These are phyloP conservation scores for Magnusiomyces tetraspermus DNA, from an alignment of 1,139 yeast genomes.

Conservation along the genomic window DNA sequence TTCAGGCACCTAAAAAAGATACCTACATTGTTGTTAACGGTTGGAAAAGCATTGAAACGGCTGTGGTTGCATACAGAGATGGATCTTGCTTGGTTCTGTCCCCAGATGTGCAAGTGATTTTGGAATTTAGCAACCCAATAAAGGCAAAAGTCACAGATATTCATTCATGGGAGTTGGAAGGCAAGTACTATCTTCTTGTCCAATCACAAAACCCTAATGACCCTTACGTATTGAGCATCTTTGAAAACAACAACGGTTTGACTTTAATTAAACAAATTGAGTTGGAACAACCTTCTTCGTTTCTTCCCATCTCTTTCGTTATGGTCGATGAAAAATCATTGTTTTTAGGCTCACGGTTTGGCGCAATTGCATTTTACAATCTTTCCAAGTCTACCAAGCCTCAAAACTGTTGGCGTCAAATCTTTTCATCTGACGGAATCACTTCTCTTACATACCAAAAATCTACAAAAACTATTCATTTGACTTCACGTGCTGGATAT, in stretches of 20 bases:
- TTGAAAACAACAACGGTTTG: conserved; percentile 18
- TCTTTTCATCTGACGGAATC: conserved; percentile 14
- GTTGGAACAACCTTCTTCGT: conserved; percentile 32
- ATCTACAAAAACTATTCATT: conserved; percentile 15
- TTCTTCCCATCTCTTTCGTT: conserved; percentile 51
- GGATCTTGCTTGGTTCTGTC: conserved; percentile 47
- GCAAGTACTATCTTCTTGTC: conserved; percentile 35
- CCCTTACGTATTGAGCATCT: conserved; percentile 42
- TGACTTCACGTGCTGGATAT: conserved; percentile 28
- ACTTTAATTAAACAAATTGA: conserved; percentile 1
- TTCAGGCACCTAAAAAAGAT: conserved; percentile 35
- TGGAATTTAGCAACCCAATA: conserved; percentile 17
- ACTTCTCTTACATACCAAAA: conserved; percentile 9
- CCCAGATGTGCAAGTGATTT: conserved; percentile 21
- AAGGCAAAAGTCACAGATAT: conserved; percentile 48
- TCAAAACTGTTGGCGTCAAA: conserved; percentile 39
- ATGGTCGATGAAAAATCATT: conserved; percentile 37
- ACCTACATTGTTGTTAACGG: conserved; percentile 47
- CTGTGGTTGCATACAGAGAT: conserved; percentile 43
- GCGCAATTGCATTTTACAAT: conserved; percentile 52
- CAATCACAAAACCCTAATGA: conserved; percentile 65
- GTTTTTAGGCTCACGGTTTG: conserved; percentile 63
- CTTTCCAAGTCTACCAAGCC: conserved; percentile 23
- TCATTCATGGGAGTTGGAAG: conserved; percentile 31
- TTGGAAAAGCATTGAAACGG: conserved; percentile 35